A percentile compares a stretch with the other conserved stretches of the same genome.
Conservation (phyloP, 306 rosid species). For the Spatholobus suberectus region DNA sequence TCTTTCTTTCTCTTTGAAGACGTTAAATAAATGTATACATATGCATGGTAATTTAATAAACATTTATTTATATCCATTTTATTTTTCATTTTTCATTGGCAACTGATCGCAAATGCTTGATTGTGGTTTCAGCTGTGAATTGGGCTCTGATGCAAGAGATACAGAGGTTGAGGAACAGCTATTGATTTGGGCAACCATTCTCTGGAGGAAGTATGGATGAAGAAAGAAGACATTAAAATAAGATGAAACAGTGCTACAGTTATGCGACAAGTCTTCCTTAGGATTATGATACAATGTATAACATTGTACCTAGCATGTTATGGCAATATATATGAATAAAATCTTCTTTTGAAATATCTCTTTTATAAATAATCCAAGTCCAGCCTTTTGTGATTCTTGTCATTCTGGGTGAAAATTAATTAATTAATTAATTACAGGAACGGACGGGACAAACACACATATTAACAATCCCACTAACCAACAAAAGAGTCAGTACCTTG, state of each 20-base stretch:
- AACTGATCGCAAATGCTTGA: neutral
- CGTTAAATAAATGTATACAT: neutral
- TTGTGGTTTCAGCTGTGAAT: neutral
- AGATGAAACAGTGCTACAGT: neutral
- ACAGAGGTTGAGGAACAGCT: neutral
- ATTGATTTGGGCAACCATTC: neutral
- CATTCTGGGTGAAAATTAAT: neutral
- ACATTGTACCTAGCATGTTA: neutral
- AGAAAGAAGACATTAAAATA: neutral
- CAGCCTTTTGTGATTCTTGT: neutral
- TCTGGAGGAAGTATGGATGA: neutral
- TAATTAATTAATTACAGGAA: neutral
- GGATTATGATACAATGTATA: neutral
- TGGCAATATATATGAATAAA: neutral
- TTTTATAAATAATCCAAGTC: neutral
- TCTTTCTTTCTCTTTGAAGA: neutral
- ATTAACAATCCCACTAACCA: neutral
- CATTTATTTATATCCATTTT: neutral
- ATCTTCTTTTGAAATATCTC: no score
- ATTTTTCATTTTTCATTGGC: neutral
- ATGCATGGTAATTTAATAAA: neutral
- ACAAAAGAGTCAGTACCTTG: neutral
- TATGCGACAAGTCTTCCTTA: neutral
- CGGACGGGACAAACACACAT: neutral
- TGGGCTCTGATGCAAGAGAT: conserved; percentile 3